Percentiles rank a stretch among this genome's conserved stretches.
Evolutionary conservation across 352 stramenopile genomes (phyloP).

Genomic region (Phytophthora tentaculata): DNA sequence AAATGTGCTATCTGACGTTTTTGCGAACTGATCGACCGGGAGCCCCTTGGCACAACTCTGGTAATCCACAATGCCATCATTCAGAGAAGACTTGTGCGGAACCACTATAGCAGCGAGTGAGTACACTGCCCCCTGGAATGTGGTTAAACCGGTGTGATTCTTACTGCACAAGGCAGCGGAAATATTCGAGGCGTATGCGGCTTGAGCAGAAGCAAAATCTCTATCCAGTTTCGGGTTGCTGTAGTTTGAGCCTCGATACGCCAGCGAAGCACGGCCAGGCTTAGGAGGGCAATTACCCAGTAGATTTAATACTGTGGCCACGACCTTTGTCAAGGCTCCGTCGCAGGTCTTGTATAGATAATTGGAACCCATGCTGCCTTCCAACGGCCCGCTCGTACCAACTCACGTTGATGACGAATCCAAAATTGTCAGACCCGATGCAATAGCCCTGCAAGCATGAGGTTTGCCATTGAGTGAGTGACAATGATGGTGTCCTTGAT

Average conservation of each 20-base stretch:
- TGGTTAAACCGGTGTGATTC: slow-evolving; percentile 24
- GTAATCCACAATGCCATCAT: slow-evolving; percentile 50
- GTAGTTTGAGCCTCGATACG: not conserved
- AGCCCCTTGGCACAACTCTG: slow-evolving; percentile 45
- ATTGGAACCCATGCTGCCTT: slow-evolving; percentile 46
- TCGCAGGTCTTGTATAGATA: slow-evolving; percentile 40
- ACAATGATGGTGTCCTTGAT: slow-evolving; percentile 63
- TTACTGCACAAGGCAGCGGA: slow-evolving; percentile 38
- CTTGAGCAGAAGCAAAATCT: slow-evolving; percentile 23
- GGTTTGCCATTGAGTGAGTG: slow-evolving; percentile 59
- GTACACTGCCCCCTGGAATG: slow-evolving; percentile 19
- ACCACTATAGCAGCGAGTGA: slow-evolving; percentile 16
- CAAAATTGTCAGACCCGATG: slow-evolving; percentile 27
- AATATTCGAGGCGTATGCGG: slow-evolving; percentile 18
- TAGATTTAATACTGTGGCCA: slow-evolving; percentile 29
- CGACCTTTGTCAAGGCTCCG: slow-evolving; percentile 25
- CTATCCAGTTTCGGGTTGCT: slow-evolving; percentile 8
- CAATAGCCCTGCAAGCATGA: slow-evolving; percentile 50
- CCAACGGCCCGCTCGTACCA: slow-evolving; percentile 36
- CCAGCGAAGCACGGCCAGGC: not conserved
- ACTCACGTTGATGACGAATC: slow-evolving; percentile 32
- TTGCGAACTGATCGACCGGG: not conserved
- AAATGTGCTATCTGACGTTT: slow-evolving; percentile 33
- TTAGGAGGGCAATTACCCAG: slow-evolving; percentile 41
- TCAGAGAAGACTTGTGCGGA: slow-evolving; percentile 28